Evolutionary conservation across 306 rosid species (phyloP).

Genomic region (Prunus mira): DNA sequence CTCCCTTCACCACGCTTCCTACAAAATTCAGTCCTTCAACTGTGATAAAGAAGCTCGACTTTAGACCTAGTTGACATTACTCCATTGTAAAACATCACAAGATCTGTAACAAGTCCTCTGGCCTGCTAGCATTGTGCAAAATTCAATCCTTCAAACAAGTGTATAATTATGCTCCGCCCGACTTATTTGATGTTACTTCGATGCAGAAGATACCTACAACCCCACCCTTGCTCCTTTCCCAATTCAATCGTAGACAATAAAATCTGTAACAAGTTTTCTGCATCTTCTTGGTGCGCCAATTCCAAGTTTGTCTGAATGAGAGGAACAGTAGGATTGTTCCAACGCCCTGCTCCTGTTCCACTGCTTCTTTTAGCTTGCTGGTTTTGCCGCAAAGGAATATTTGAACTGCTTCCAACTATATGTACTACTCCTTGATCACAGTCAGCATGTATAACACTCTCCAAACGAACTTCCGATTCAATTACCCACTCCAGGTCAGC

Average conservation of each 20-base stretch:
- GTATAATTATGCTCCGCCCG: not conserved
- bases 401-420: constrained; percentile 80
- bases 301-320: constrained; percentile 77
- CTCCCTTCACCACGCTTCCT: not conserved
- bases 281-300: constrained; percentile 55
- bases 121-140: not conserved
- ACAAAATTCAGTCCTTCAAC: constrained; percentile 6
- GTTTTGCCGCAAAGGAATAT: constrained; percentile 48
- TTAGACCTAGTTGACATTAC: not conserved
- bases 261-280: constrained; percentile 49
- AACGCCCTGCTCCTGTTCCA: constrained; percentile 41
- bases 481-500: constrained; percentile 68
- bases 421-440: constrained; percentile 55
- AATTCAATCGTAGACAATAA: constrained; percentile 52
- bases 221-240: constrained; percentile 71
- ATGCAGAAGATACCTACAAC: constrained; percentile 68
- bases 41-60: not conserved
- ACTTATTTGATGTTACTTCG: constrained; percentile 48
- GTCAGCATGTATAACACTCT: constrained; percentile 70
- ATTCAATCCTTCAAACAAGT: not conserved
- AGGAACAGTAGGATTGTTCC: constrained; percentile 77
- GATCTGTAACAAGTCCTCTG: not conserved
- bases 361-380: constrained; percentile 47
- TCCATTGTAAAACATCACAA: not conserved
- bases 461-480: constrained; percentile 73